Evolutionary conservation across 306 rosid genomes (phyloP).

Genomic region (Quercus berberidifolia): DNA sequence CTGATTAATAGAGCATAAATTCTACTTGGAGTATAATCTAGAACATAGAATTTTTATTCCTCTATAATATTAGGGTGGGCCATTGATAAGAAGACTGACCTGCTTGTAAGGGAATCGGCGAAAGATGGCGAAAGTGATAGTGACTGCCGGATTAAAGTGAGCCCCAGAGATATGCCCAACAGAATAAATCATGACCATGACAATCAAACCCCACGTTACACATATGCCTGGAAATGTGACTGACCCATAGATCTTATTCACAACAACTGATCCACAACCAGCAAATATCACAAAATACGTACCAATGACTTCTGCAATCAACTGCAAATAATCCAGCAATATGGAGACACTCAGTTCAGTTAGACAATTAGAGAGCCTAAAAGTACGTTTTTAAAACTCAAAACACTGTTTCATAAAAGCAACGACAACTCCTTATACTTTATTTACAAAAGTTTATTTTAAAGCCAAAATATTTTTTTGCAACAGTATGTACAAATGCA

Average conservation of each 20-base stretch:
- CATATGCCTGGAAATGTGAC: slow-evolving; percentile 36
- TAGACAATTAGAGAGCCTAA: too few species aligned
- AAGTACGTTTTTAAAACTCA: too few species aligned
- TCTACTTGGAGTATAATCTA: too few species aligned
- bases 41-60: too few species aligned
- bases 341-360: too few species aligned
- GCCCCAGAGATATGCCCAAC: slow-evolving; percentile 40
- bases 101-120: slow-evolving; percentile 21
- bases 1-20: too few species aligned
- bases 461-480: too few species aligned
- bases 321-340: neutral
- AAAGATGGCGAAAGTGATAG: slow-evolving; percentile 27
- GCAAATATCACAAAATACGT: slow-evolving; percentile 37
- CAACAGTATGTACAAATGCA: too few species aligned
- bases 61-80: too few species aligned
- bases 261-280: slow-evolving; percentile 36
- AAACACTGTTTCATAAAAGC: too few species aligned
- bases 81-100: slow-evolving; percentile 4
- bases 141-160: slow-evolving; percentile 37
- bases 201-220: slow-evolving; percentile 36
- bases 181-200: slow-evolving; percentile 35
- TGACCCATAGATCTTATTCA: slow-evolving; percentile 21
- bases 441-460: too few species aligned
- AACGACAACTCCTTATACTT: too few species aligned
- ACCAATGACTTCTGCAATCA: slow-evolving; percentile 33